A percentile compares a stretch with the other conserved stretches of the same genome.
Evolutionary conservation across 495 filamentous ascomycete genomes (phyloP).

Genomic region (Xylaria longipes): DNA sequence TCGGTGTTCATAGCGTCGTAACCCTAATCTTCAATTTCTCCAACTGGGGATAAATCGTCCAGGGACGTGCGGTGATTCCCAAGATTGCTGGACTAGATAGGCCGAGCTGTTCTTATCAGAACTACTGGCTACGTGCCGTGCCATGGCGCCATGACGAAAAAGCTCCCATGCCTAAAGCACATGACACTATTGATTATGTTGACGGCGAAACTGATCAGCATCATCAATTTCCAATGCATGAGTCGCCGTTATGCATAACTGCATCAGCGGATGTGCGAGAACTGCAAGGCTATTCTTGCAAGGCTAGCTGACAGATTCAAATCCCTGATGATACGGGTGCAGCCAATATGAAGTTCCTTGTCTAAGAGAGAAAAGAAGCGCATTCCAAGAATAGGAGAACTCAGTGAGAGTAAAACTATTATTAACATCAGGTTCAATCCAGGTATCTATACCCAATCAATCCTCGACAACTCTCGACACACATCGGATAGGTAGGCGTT

Average conservation of each 20-base stretch:
- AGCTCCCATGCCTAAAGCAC: constrained; percentile 6
- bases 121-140: background rate
- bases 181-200: background rate
- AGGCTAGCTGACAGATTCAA: constrained; percentile 8
- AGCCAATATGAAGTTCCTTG: background rate
- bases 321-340: background rate
- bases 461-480: background rate
- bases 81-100: background rate
- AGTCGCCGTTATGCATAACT: constrained; percentile 4
- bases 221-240: constrained; percentile 23
- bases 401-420: background rate
- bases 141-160: background rate
- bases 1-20: constrained; percentile 15
- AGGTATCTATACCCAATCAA: background rate
- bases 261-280: background rate
- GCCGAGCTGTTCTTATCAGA: background rate
- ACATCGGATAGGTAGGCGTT: constrained; percentile 13
- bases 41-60: constrained; percentile 17
- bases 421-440: background rate
- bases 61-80: constrained; percentile 11
- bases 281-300: constrained; percentile 17
- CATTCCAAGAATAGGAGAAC: background rate
- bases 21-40: constrained; percentile 6
- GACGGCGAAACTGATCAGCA: constrained; percentile 4
- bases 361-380: background rate